Conservation (phyloP, 2,329 filamentous ascomycete species). For the Monosporascus sp. region DNA sequence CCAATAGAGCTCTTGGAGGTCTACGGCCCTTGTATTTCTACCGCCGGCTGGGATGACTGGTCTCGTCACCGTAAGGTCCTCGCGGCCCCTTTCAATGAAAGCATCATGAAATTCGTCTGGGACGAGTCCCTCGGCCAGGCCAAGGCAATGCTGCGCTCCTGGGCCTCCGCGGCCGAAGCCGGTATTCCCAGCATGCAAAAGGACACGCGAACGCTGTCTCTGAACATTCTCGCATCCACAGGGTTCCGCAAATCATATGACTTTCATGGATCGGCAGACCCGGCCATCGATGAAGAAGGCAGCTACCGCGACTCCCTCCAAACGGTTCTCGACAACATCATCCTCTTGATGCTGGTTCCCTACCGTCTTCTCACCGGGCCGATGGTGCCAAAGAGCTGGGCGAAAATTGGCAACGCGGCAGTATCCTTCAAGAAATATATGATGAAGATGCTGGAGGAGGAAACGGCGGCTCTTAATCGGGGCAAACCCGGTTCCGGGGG, state of each 20-base stretch:
- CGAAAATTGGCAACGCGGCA: conserved; percentile 13
- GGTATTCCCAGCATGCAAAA: conserved; percentile 13
- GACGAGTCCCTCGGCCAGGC: conserved; percentile 19
- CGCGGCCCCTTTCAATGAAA: conserved; percentile 24
- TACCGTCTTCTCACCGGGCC: conserved; percentile 2
- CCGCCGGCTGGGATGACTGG: conserved; percentile 23
- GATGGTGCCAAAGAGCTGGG: conserved; percentile 9
- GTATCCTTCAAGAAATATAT: conserved; percentile 17
- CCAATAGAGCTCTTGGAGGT: conserved; percentile 18
- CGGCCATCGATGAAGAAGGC: conserved; percentile 3
- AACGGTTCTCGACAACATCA: conserved; percentile 20
- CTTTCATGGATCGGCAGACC: conserved; percentile 14
- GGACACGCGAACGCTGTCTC: conserved; percentile 20
- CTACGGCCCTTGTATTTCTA: conserved; percentile 25
- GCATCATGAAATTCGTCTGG: conserved; percentile 24
- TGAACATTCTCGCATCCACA: conserved; percentile 23
- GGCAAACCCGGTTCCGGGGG: conserved; percentile 18
- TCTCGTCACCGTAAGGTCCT: conserved; percentile 22
- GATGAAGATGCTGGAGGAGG: conserved; percentile 17
- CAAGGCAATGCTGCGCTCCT: conserved; percentile 15
- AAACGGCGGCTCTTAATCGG: conserved; percentile 9
- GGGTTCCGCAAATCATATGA: conserved; percentile 19
- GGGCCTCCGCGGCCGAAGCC: conserved; percentile 2
- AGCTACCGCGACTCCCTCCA: conserved; percentile 22
- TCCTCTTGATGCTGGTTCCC: conserved; percentile 19